Evolutionary conservation across 495 filamentous ascomycete genomes (phyloP).

Genomic region (Usnea hakonensis): DNA sequence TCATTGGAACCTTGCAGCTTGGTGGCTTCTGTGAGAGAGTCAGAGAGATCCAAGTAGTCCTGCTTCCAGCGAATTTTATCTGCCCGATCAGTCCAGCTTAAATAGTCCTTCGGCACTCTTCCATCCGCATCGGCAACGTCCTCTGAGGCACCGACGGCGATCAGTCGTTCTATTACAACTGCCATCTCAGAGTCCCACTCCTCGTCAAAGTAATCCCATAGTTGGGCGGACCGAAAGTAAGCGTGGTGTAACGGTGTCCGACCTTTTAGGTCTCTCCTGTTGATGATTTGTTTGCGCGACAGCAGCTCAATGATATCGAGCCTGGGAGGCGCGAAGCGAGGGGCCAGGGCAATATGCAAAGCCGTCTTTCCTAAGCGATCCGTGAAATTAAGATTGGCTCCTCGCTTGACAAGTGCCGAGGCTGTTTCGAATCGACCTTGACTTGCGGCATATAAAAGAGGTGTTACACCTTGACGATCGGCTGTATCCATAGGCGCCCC

Average conservation of each 20-base stretch:
- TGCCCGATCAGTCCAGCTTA: neutral
- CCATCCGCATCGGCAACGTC: neutral
- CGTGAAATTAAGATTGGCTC: neutral
- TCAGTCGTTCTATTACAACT: neutral
- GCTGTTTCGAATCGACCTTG: neutral
- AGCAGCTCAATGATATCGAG: neutral
- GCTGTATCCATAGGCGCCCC: neutral
- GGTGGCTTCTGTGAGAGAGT: too few species aligned
- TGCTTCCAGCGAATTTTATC: neutral
- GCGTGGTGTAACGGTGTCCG: slow-evolving; percentile 13
- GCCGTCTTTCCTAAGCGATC: neutral
- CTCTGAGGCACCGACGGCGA: neutral
- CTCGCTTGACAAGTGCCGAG: neutral
- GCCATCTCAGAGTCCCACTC: neutral
- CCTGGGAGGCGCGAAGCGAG: neutral
- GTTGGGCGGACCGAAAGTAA: neutral
- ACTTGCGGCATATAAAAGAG: neutral
- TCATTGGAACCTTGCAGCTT: too few species aligned
- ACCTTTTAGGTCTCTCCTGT: slow-evolving; percentile 6
- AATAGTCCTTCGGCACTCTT: neutral
- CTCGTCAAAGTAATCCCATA: neutral
- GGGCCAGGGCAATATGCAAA: slow-evolving; percentile 8
- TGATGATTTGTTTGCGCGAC: neutral
- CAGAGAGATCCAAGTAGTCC: too few species aligned
- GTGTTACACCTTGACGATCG: neutral